Evolutionary conservation across 371 early-diverging fungal genomes (phyloP), one percentile per base, ranked within the genome.

Genomic region (Rhizopus delemar): DNA sequence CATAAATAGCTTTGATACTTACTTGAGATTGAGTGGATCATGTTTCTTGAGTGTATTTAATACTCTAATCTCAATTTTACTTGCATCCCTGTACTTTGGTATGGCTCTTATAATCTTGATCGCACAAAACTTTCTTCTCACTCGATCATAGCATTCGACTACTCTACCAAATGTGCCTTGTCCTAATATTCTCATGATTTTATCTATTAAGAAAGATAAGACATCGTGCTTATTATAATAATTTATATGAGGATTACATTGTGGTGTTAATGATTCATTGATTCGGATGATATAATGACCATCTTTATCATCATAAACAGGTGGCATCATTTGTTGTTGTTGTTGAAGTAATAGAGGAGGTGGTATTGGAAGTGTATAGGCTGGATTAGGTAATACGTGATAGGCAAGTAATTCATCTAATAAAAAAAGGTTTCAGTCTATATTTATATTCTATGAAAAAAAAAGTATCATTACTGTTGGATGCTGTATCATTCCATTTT

Each of bases 131-230:
- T 72, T 71, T 11, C 85, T 71, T 32, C 74, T 77, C 4, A 75
- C 72, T 16, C 81, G 69, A 67, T 97, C 97, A 53, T 73, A 86
- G 59, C 93, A 94, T 67, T 94, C 89, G 29, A 93, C 91, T 13
- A 98, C 98, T 69, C 93, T 94, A 56, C 98, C 98, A 83, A 96
- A 98, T 0, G 98, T 98, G 12, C 98, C 98, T 77, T 97, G 97
- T 3, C 98, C 98, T 7, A 98, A 74, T 41, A 92, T 68, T 11
- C 84, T 72, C 63, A 91, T 75, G 59, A 97, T 93, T 71, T 86
- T 83, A 75, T 91, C 92, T 91, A 68, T 38, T 51, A 28, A 12
- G 8, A 51, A n/a, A 28, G 5, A 35, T 46, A 11, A 12, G 32
- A 4, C 7, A 9, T 5, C 8, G 6, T 41, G 41, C 22, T 28